Evolutionary conservation across 2,329 filamentous ascomycete species (phyloP), one percentile per base, ranked within the genome.

Genomic region (Exophiala phaeomuriformis): DNA sequence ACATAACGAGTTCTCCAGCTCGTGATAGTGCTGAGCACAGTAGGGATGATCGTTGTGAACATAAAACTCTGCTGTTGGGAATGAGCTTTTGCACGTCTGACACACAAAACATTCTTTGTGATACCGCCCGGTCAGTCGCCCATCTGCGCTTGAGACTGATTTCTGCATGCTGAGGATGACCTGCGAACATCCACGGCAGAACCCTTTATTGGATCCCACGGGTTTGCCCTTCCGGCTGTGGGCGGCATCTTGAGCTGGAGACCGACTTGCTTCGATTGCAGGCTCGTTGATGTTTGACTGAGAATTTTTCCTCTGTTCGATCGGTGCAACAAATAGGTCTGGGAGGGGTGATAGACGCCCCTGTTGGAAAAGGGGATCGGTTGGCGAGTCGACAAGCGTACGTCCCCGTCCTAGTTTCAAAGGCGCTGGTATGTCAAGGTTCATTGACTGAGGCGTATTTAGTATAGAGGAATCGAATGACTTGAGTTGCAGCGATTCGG

Each of bases 31-130:
- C 47, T 84, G 83, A 61, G 89, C 85, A 70, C 93, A 97, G 71
- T 91, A 96, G 0, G 93, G 93, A 55, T 82, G 78, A 70, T 98
- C 89, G 60, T 86, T 73, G 55, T 90, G 80, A 7, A 98, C 90
- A 67, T 98, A 98, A 64, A 97, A 97, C 55, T 93, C 90, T 1
- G 88, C 81, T 0, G 90, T 95, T 19, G 83, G 76, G 66, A 97
- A 98, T 0, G 90, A 85, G 50, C 83, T 78, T 7, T 77, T 75
- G 73, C 93, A 98, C 1, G 86, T 90, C 3, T 82, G 81, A 76
- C 93, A 98, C 7, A 91, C 87, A 67, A 98, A 97, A 69, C 91
- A 98, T 3, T 85, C 80, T 69, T 94, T 95, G 76, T 98, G 93
- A 69, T 95, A 98, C 59, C 90, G 85, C 6, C 93, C 93, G 0